phyloP scores from a whole-genome alignment of 352 stramenopile genomes.

The Phytophthora sp. region DNA sequence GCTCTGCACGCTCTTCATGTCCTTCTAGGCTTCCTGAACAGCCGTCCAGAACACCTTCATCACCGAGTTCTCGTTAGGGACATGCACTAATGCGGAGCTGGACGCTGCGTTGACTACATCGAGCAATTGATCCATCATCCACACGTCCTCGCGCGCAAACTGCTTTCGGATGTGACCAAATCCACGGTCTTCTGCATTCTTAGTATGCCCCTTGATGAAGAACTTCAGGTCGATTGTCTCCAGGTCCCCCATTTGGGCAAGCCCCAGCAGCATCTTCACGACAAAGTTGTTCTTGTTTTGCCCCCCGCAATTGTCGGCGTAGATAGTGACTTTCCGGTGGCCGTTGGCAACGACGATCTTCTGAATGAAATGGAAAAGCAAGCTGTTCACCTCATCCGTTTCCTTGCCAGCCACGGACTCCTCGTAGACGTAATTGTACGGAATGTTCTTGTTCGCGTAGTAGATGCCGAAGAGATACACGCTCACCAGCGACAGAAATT shows the following conservation, averaged over 20 bases:
- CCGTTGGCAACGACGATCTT: neutral
- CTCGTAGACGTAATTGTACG: slow-evolving; percentile 27
- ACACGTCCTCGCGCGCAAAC: neutral
- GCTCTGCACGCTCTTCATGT: slow-evolving; percentile 1
- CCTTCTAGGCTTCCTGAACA: slow-evolving; percentile 2
- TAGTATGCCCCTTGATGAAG: slow-evolving; percentile 10
- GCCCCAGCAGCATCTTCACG: slow-evolving; percentile 1
- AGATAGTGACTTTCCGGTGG: slow-evolving; percentile 4
- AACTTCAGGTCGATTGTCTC: neutral
- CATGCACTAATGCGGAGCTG: slow-evolving; percentile 1
- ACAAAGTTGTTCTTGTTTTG: slow-evolving; percentile 18
- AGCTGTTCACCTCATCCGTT: slow-evolving; percentile 16
- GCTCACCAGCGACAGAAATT: slow-evolving; percentile 24
- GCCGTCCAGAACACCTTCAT: slow-evolving; percentile 3
- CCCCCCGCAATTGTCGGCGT: slow-evolving; percentile 16
- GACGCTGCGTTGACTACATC: neutral
- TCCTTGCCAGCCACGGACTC: slow-evolving; percentile 10
- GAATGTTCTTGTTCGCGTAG: slow-evolving; percentile 4
- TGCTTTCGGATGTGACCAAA: slow-evolving; percentile 11
- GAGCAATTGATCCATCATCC: neutral
- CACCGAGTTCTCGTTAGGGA: neutral
- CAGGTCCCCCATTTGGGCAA: neutral
- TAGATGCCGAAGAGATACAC: slow-evolving; percentile 24
- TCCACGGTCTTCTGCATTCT: slow-evolving; percentile 4
- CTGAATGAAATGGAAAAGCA: slow-evolving; percentile 19